Evolutionary conservation across 768 basidiomycete species (phyloP).

Genomic region (Pleurotus salmoneostramineus): DNA sequence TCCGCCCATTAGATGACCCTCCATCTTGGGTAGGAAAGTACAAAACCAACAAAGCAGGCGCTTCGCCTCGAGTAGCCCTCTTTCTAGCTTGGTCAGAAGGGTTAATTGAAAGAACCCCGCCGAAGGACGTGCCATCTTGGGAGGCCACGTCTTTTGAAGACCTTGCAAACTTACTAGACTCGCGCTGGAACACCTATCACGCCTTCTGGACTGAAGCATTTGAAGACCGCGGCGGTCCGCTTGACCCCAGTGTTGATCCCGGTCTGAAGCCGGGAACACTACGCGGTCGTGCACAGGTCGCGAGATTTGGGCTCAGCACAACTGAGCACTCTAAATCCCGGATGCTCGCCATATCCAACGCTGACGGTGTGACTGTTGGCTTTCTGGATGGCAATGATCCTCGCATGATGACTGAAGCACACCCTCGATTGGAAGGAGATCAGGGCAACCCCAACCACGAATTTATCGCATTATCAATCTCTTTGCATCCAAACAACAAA

Average conservation of each 20-base stretch:
- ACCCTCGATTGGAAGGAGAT: not conserved
- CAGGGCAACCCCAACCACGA: not conserved
- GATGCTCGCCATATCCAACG: not conserved
- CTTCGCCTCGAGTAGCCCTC: not conserved
- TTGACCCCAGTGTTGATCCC: not conserved
- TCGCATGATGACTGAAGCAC: not conserved
- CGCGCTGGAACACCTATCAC: not conserved
- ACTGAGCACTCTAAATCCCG: not conserved
- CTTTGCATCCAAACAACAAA: not conserved
- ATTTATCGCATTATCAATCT: not conserved
- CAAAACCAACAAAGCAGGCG: not conserved
- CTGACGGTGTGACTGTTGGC: not conserved
- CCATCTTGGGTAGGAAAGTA: not conserved
- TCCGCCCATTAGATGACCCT: not conserved
- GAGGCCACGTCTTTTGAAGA: not conserved
- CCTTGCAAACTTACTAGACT: not conserved
- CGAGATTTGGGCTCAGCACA: not conserved
- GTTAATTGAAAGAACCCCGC: not conserved
- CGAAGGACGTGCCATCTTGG: not conserved
- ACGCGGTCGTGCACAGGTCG: not conserved
- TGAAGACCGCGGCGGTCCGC: not conserved
- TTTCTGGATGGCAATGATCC: not conserved
- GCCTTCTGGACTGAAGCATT: not conserved
- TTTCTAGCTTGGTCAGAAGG: not conserved
- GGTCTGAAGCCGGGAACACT: not conserved